A percentile compares a stretch with the other conserved stretches of the same genome.
These are phyloP conservation scores for Yueomyces sp. DNA, from an alignment of 805 yeast species.

Conservation along the genomic window DNA sequence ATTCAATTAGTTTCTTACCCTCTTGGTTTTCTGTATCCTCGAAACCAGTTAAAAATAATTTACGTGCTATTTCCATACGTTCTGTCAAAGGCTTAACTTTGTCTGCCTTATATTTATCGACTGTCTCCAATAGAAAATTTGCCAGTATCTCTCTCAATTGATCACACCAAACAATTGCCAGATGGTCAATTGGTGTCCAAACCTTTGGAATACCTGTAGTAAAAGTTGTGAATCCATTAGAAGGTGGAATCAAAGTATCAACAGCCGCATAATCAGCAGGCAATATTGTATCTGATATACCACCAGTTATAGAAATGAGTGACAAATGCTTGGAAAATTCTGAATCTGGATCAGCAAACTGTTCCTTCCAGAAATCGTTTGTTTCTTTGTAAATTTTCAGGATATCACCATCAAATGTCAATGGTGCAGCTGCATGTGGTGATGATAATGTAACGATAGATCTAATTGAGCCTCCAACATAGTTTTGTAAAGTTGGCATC, in stretches of 20 bases:
- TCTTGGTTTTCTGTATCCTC: conserved; percentile 21
- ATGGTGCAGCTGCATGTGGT: conserved; percentile 87
- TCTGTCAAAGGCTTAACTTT: conserved; percentile 39
- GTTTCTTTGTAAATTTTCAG: conserved; percentile 58
- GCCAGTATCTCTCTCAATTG: conserved; percentile 62
- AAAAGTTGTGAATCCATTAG: conserved; percentile 71
- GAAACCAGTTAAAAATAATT: conserved; percentile 38
- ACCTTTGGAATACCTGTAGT: conserved; percentile 81
- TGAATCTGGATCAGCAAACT: conserved; percentile 26
- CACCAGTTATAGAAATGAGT: conserved; percentile 81
- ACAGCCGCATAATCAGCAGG: conserved; percentile 86
- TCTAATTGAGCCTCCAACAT: conserved; percentile 56
- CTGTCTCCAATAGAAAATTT: conserved; percentile 42
- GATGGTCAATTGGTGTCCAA: conserved; percentile 90
- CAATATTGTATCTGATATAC: conserved; percentile 57
- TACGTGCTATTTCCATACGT: conserved; percentile 47
- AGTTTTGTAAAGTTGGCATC: conserved; percentile 69
- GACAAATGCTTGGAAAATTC: conserved; percentile 36
- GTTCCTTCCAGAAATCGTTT: conserved; percentile 70
- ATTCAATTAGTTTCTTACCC: background rate
- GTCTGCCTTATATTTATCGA: conserved; percentile 32
- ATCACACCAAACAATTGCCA: conserved; percentile 94
- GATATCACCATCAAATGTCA: conserved; percentile 85
- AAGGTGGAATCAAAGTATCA: conserved; percentile 53
- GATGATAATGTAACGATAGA: conserved; percentile 78